A percentile compares a stretch with the other conserved stretches of the same genome.
Conservation (phyloP, 2,329 filamentous ascomycete species). For the Fusarium buharicum region DNA sequence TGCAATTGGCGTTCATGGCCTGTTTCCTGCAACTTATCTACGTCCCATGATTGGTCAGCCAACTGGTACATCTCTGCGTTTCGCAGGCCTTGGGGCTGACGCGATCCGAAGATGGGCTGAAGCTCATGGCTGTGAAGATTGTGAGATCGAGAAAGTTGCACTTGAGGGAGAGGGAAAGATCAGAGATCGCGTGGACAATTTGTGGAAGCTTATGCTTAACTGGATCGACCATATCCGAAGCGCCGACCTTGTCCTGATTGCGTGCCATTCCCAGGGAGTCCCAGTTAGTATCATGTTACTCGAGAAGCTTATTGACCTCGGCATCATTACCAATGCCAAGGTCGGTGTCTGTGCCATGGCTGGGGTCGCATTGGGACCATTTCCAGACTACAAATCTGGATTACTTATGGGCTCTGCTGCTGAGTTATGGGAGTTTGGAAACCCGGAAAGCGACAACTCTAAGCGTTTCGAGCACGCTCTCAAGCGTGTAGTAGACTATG, state of each 20-base stretch:
- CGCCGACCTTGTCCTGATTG: slow-evolving; percentile 91
- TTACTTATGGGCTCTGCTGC: slow-evolving; percentile 91
- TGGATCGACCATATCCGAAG: slow-evolving; percentile 91
- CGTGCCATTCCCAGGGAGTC: slow-evolving; percentile 95
- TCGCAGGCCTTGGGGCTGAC: slow-evolving; percentile 86
- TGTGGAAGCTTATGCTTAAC: slow-evolving; percentile 95
- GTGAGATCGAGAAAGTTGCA: slow-evolving; percentile 91
- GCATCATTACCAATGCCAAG: slow-evolving; percentile 78
- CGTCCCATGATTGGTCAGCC: slow-evolving; percentile 94
- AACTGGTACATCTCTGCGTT: slow-evolving; percentile 93
- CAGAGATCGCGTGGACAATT: slow-evolving; percentile 84
- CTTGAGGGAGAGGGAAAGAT: slow-evolving; percentile 96
- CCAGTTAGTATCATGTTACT: slow-evolving; percentile 93
- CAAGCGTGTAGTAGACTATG: slow-evolving; percentile 77
- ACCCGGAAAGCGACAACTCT: slow-evolving; percentile 82
- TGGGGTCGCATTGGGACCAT: slow-evolving; percentile 92
- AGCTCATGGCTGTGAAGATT: slow-evolving; percentile 75
- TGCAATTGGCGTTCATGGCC: slow-evolving; percentile 93
- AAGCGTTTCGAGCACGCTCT: slow-evolving; percentile 82
- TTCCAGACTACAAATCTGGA: slow-evolving; percentile 88
- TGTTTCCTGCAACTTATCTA: slow-evolving; percentile 87
- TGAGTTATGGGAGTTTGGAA: slow-evolving; percentile 93
- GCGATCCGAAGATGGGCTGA: slow-evolving; percentile 87
- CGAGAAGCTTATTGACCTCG: slow-evolving; percentile 90
- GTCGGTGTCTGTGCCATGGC: slow-evolving; percentile 92